Evolutionary conservation across 2,329 filamentous ascomycete species (phyloP).

Genomic region (Alternaria longipes): DNA sequence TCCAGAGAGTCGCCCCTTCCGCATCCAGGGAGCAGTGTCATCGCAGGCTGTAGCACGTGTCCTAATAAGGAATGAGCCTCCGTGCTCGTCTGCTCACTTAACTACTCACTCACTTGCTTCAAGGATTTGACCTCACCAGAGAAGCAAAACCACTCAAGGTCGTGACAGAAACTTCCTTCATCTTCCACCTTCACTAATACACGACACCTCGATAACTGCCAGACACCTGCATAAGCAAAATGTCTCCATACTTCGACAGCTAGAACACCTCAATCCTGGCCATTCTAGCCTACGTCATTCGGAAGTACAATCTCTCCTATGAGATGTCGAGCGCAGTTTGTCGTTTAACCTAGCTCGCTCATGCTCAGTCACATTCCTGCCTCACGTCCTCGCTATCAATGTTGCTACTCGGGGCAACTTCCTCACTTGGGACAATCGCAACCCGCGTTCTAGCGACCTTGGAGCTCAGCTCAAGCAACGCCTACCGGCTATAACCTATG

Average conservation of each 20-base stretch:
- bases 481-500: conserved; percentile 50
- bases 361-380: too few species aligned
- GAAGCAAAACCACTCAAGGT: background rate
- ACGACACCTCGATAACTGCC: background rate
- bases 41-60: background rate
- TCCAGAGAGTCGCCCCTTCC: background rate
- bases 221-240: conserved; percentile 9
- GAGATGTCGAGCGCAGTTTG: background rate
- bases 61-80: background rate
- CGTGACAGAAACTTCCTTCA: background rate
- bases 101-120: too few species aligned
- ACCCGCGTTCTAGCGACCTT: conserved; percentile 31
- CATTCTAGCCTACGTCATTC: conserved; percentile 56
- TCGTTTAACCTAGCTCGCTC: background rate
- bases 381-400: too few species aligned
- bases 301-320: conserved; percentile 7
- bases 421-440: too few species aligned
- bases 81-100: background rate
- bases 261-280: conserved; percentile 55
- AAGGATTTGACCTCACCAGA: background rate
- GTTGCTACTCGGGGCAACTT: too few species aligned
- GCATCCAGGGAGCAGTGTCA: background rate
- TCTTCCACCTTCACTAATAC: background rate
- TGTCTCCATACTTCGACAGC: conserved; percentile 28
- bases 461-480: conserved; percentile 50